Percentiles rank a stretch among this genome's conserved stretches.
These are phyloP conservation scores for Heliosperma pusillum DNA, from an alignment of 148 eudicot genomes.

Conservation along the genomic window DNA sequence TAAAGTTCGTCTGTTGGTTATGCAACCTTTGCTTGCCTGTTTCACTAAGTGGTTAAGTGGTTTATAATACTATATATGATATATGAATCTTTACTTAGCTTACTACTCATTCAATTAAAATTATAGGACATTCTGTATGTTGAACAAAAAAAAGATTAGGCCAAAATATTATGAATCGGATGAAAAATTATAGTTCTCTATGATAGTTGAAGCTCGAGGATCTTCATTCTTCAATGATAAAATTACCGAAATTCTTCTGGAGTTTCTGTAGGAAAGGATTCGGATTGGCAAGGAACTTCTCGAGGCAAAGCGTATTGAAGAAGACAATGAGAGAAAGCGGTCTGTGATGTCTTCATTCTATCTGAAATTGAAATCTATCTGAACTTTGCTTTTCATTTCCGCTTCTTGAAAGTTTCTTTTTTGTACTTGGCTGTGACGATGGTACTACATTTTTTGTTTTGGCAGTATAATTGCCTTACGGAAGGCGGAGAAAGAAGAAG, in stretches of 20 bases:
- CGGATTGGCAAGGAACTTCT: slow-evolving; percentile 95
- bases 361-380: slow-evolving; percentile 6
- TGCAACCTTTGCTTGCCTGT: background rate
- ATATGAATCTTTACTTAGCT: background rate
- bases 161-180: background rate
- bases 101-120: background rate
- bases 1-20: background rate
- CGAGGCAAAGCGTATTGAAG: slow-evolving; percentile 97
- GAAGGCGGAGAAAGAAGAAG: slow-evolving; percentile 98
- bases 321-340: slow-evolving; percentile 99
- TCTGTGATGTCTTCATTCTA: slow-evolving; percentile 27
- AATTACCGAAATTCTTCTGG: background rate
- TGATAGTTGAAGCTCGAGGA: background rate
- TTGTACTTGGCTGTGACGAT: background rate
- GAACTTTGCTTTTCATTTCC: slow-evolving; percentile 16
- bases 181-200: background rate
- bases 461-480: slow-evolving; percentile 75
- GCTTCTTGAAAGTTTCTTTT: background rate
- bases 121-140: too few relatives aligned
- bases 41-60: background rate
- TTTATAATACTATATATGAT: background rate
- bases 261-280: slow-evolving; percentile 72
- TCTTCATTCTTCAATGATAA: background rate
- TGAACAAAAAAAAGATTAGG: background rate
- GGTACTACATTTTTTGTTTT: slow-evolving; percentile 12